phyloP scores from a whole-genome alignment of 345 rosid species.

The Bruguiera sexangula region DNA sequence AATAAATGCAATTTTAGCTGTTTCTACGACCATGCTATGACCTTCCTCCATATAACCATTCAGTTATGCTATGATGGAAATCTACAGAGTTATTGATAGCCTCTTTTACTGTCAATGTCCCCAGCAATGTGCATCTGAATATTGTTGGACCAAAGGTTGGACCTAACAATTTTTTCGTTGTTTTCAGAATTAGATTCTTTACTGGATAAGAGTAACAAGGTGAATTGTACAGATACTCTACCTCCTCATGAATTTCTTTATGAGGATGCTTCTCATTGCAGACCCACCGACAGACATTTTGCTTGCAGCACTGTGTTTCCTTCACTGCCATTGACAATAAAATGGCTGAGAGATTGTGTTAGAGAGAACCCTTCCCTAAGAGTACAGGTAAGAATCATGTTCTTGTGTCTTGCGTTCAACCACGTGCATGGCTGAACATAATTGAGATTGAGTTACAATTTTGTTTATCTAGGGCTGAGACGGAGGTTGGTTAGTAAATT shows the following conservation, averaged over 20 bases:
- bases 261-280: conserved; percentile 46
- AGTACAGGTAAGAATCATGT: conserved; percentile 47
- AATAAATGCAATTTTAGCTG: not conserved
- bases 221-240: conserved; percentile 28
- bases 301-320: conserved; percentile 65
- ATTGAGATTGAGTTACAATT: not conserved
- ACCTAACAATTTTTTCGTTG: not conserved
- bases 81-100: too few species aligned
- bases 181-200: conserved; percentile 38
- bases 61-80: too few species aligned
- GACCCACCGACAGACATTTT: conserved; percentile 30
- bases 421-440: not conserved
- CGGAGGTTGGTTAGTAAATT: not conserved
- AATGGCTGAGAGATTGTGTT: conserved; percentile 69
- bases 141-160: too few species aligned
- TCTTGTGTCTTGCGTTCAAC: not conserved
- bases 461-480: not conserved
- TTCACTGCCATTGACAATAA: conserved; percentile 68
- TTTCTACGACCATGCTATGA: too few species aligned
- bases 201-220: conserved; percentile 34
- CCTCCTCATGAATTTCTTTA: conserved; percentile 56
- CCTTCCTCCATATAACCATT: too few species aligned
- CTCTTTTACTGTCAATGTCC: not conserved
- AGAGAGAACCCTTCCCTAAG: conserved; percentile 58
- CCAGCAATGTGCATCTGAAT: not conserved